Evolutionary conservation across 1,139 yeast genomes (phyloP).

Genomic region (Casaregolazyma lundiana): DNA sequence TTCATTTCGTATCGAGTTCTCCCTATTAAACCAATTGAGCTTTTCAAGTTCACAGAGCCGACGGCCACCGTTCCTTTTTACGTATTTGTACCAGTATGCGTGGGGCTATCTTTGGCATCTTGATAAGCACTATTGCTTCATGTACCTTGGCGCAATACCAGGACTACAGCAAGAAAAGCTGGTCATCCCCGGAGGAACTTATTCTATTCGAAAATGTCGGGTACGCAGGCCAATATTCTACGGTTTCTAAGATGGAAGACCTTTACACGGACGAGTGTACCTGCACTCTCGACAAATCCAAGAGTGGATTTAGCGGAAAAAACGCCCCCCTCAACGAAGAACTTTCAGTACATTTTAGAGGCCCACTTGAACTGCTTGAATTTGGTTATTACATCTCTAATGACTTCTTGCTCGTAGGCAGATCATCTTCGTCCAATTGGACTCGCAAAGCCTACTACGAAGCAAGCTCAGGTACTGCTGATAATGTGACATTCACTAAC

Average conservation of each 20-base stretch:
- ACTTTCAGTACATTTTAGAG: conserved; percentile 88
- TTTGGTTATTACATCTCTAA: conserved; percentile 58
- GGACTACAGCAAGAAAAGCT: background rate
- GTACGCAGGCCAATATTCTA: conserved; percentile 54
- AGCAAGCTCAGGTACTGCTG: conserved; percentile 49
- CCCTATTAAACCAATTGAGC: background rate
- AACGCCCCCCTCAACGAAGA: conserved; percentile 85
- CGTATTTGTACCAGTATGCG: background rate
- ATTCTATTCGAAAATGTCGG: conserved; percentile 60
- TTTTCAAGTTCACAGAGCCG: background rate
- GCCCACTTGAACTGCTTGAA: conserved; percentile 72
- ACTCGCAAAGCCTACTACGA: conserved; percentile 66
- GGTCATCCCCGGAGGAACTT: conserved; percentile 32
- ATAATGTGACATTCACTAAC: conserved; percentile 78
- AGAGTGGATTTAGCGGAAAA: conserved; percentile 58
- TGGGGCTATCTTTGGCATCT: background rate
- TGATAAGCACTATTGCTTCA: background rate
- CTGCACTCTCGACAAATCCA: conserved; percentile 38
- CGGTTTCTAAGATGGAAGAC: conserved; percentile 45
- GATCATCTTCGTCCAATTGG: conserved; percentile 50
- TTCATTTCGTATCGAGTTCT: background rate
- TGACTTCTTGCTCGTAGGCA: conserved; percentile 17
- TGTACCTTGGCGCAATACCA: background rate
- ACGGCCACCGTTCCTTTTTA: background rate
- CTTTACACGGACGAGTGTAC: conserved; percentile 54